These are phyloP conservation scores for Cyanophora paradoxa DNA, from an alignment of 78 protist species.

Conservation along the genomic window DNA sequence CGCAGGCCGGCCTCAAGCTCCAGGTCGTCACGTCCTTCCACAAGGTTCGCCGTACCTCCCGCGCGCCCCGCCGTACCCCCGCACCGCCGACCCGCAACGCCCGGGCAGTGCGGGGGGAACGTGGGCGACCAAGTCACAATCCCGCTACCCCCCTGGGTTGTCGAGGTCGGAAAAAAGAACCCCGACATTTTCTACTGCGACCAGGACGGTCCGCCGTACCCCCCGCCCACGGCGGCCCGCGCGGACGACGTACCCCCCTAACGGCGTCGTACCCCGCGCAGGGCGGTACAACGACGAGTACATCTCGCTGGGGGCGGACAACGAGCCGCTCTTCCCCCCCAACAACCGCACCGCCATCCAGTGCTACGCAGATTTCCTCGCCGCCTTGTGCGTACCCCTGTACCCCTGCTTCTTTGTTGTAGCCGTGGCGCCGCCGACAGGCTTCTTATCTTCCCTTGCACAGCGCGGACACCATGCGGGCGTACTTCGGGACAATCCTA, in stretches of 20 bases:
- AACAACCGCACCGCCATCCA: slow-evolving; percentile 60
- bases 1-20: slow-evolving; percentile 38
- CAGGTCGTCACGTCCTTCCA: slow-evolving; percentile 35
- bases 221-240: too few relatives aligned
- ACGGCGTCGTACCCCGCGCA: too few relatives aligned
- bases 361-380: slow-evolving; percentile 58
- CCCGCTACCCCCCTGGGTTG: slow-evolving; percentile 42
- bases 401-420: too few relatives aligned
- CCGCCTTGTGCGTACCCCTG: too few relatives aligned
- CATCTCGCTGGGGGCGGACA: slow-evolving; percentile 55
- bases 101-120: slow-evolving; percentile 65
- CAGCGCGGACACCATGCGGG: slow-evolving; percentile 1
- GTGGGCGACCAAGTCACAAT: slow-evolving; percentile 54
- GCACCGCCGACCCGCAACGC: too few relatives aligned
- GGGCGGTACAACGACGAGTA: slow-evolving; percentile 65
- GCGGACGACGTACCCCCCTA: too few relatives aligned
- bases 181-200: slow-evolving; percentile 63
- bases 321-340: slow-evolving; percentile 44
- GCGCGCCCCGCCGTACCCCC: too few relatives aligned
- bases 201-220: too few relatives aligned
- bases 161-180: slow-evolving; percentile 31
- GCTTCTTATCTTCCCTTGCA: too few relatives aligned
- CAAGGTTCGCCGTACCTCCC: neutral
- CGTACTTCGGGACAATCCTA: slow-evolving; percentile 16
- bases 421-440: too few relatives aligned